phyloP scores from a whole-genome alignment of 768 basidiomycete genomes.

The Leucocoprinus leucothites region DNA sequence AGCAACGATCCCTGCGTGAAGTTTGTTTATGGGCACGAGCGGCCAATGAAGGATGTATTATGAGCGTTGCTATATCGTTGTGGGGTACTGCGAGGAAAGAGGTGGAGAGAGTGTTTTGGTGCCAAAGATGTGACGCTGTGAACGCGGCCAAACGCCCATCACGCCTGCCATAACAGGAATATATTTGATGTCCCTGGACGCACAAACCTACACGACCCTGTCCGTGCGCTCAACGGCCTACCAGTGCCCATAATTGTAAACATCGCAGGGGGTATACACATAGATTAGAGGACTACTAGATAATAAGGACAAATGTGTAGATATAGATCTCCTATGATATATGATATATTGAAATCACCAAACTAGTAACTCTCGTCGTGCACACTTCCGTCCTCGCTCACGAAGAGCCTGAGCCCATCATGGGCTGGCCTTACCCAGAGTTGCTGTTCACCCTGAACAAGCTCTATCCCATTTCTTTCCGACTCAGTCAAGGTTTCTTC shows the following conservation, averaged over 20 bases:
- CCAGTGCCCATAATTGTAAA: too few relatives aligned
- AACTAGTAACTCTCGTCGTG: slow-evolving; percentile 48
- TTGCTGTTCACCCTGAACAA: slow-evolving; percentile 43
- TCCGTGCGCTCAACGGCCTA: too few relatives aligned
- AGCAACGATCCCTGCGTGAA: slow-evolving; percentile 27
- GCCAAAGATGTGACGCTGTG: neutral
- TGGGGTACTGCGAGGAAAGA: neutral
- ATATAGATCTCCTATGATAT: neutral
- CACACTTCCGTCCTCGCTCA: slow-evolving; percentile 39
- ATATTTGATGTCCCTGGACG: neutral
- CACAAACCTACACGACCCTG: too few relatives aligned
- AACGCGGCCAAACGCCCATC: neutral
- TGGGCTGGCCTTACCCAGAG: slow-evolving; percentile 71
- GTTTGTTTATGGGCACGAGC: neutral
- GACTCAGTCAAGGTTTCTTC: slow-evolving; percentile 23
- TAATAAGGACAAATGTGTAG: neutral
- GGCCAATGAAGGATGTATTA: neutral
- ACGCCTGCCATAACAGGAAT: slow-evolving; percentile 8
- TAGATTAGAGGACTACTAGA: too few relatives aligned
- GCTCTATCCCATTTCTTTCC: slow-evolving; percentile 39
- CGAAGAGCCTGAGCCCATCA: slow-evolving; percentile 64
- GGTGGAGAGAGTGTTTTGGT: neutral
- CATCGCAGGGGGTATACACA: neutral
- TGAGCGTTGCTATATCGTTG: slow-evolving; percentile 1
- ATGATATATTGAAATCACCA: neutral